Conservation (phyloP, 2,329 filamentous ascomycete species). For the Fusarium xylarioides region DNA sequence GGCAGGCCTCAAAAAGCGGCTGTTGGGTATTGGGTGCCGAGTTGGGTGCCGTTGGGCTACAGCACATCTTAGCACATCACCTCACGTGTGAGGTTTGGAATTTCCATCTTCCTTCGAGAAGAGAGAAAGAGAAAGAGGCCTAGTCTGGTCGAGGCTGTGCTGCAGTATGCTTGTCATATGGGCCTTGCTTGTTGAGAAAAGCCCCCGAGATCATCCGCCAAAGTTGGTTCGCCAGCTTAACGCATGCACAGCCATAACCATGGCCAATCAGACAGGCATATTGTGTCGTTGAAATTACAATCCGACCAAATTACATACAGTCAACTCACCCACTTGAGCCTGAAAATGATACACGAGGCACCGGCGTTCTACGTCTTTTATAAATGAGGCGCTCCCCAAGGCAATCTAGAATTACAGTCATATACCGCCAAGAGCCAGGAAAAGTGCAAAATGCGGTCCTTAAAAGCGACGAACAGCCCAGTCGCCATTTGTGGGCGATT, state of each 20-base stretch:
- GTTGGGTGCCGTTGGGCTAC: conserved; percentile 36
- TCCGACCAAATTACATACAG: conserved; percentile 6
- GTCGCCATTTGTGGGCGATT: not conserved
- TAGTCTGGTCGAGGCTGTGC: conserved; percentile 26
- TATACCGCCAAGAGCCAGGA: not conserved
- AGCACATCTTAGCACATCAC: not conserved
- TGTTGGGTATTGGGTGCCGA: conserved; percentile 30
- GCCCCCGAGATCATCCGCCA: not conserved
- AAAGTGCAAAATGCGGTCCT: conserved; percentile 19
- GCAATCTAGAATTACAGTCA: conserved; percentile 14
- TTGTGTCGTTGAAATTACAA: conserved; percentile 19
- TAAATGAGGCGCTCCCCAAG: conserved; percentile 29
- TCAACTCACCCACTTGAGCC: not conserved
- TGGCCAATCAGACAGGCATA: conserved; percentile 5
- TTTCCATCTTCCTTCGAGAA: conserved; percentile 27
- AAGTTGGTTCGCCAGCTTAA: conserved; percentile 8
- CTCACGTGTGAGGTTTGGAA: conserved; percentile 11
- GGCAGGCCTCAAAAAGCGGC: conserved; percentile 30
- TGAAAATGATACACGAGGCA: conserved; percentile 11
- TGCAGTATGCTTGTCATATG: conserved; percentile 9
- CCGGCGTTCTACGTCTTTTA: conserved; percentile 13
- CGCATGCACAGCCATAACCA: conserved; percentile 20
- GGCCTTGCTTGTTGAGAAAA: conserved; percentile 5
- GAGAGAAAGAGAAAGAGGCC: not conserved
- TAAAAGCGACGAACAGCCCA: conserved; percentile 14